Conservation (phyloP, 371 early-diverging fungal species). For the Mucor mucedo region DNA sequence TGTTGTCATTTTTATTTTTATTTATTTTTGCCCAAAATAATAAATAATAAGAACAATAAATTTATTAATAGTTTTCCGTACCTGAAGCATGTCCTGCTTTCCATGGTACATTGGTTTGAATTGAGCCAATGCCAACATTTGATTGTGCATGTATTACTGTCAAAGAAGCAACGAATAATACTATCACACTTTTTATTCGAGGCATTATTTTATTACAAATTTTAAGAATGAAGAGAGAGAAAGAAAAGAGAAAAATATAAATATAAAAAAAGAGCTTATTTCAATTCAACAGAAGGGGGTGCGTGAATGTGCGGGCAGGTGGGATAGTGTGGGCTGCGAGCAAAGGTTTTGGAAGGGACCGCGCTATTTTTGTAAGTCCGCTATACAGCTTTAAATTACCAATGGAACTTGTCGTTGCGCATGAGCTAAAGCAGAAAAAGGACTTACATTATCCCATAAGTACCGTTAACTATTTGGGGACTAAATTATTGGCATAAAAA, state of each 20-base stretch:
- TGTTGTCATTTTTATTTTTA: neutral
- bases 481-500: no score
- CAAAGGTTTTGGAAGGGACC: no score
- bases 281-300: neutral
- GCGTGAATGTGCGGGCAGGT: no score
- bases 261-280: neutral
- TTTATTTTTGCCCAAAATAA: neutral
- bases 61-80: conserved; percentile 16
- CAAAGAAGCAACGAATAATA: neutral
- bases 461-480: no score
- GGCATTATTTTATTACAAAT: conserved; percentile 7
- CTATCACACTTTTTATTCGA: conserved; percentile 3
- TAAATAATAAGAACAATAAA: neutral
- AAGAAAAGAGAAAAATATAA: neutral
- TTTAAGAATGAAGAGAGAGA: conserved; percentile 6
- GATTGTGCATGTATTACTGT: conserved; percentile 5
- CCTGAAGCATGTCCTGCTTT: conserved; percentile 58
- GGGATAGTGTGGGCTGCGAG: no score
- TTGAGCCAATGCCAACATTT: conserved; percentile 24
- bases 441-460: no score
- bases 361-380: no score
- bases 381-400: no score
- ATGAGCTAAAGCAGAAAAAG: no score
- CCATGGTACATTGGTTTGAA: conserved; percentile 48
- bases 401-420: no score